Evolutionary conservation across 2,329 filamentous ascomycete species (phyloP), one percentile per base, ranked within the genome.

Genomic region (Colletotrichum melonis): DNA sequence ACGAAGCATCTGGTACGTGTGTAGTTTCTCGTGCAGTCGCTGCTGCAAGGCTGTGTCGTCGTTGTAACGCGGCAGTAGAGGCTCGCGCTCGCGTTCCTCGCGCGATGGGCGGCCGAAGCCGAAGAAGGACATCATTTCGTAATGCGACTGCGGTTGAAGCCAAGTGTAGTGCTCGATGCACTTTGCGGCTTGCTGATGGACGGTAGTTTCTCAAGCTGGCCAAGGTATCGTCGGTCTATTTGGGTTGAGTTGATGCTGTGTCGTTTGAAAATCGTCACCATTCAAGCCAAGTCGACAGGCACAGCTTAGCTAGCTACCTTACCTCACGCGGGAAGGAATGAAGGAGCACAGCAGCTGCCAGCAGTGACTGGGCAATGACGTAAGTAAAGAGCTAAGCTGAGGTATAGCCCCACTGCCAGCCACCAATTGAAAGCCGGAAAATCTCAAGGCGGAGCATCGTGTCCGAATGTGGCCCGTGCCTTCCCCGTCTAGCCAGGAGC

Each of bases 1-100:
- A 66, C 94, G 90, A 32, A 95, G 81, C 93, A 98, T 97, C 86
- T 98, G 95, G 80, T 98, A 98, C 30, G 92, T 92, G 84, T 98
- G 96, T 74, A 98, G 89, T 87, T 98, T 98, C 82, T 96, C 92
- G 79, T 96, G 94, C 72, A 97, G 88, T 78, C 91, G 88, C 60
- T 91, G 88, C 87, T 98, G 94, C 67, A 95, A 85, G 38, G 87
- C 84, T 1, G 95, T 97, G 78, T 97, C 94, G 82, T 97, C 93
- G 78, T 91, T 87, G 86, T 97, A 97, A 78, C 92, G 92, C 71
- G 95, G 94, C 62, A 98, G 91, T 69, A 98, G 88, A 75, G 95
- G 95, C 79, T 95, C 87, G 65, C 91, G 92, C 79, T 96, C 94
- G 71, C 87, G 88, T 67, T 86, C 87, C 77, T 86, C 84, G 73